Conservation (phyloP, 1,284 basidiomycete species). For the Ceratobasidium sp. region DNA sequence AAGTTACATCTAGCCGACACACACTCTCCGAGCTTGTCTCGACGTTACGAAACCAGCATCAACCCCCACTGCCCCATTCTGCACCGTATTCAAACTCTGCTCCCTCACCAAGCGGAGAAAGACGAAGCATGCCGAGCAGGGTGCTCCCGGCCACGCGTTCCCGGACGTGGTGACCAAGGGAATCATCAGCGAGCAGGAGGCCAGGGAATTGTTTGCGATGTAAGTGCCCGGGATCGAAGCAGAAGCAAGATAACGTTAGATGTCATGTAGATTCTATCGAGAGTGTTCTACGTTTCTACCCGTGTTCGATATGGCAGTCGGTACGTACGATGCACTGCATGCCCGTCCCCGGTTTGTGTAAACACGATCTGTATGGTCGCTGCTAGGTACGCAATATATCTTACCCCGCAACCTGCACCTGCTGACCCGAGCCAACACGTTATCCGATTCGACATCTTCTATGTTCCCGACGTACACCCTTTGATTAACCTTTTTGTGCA, state of each 20-base stretch:
- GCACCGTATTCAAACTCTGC: constrained; percentile 33
- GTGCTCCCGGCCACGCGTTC: constrained; percentile 46
- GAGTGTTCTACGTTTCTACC: constrained; percentile 92
- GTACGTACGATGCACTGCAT: constrained; percentile 85
- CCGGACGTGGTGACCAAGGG: constrained; percentile 80
- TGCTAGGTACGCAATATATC: constrained; percentile 57
- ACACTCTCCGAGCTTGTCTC: constrained; percentile 82
- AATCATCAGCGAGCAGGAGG: constrained; percentile 82
- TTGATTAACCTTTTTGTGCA: not conserved
- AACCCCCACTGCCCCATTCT: constrained; percentile 54
- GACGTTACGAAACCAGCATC: constrained; percentile 66
- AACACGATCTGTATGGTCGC: constrained; percentile 92
- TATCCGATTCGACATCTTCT: constrained; percentile 50
- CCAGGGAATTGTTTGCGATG: constrained; percentile 86
- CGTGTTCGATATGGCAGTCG: constrained; percentile 81
- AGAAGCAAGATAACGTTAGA: not conserved
- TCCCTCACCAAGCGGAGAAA: constrained; percentile 72
- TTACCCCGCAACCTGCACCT: constrained; percentile 3
- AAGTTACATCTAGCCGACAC: constrained; percentile 82
- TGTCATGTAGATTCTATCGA: constrained; percentile 75
- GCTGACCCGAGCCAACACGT: not conserved
- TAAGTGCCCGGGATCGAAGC: constrained; percentile 58
- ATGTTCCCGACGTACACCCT: not conserved
- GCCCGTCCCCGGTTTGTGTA: constrained; percentile 87
- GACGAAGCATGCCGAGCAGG: constrained; percentile 62